A percentile compares a stretch with the other conserved stretches of the same genome.
These are phyloP conservation scores for Podospora pseudocomata DNA, from an alignment of 495 filamentous ascomycete species.

Conservation along the genomic window DNA sequence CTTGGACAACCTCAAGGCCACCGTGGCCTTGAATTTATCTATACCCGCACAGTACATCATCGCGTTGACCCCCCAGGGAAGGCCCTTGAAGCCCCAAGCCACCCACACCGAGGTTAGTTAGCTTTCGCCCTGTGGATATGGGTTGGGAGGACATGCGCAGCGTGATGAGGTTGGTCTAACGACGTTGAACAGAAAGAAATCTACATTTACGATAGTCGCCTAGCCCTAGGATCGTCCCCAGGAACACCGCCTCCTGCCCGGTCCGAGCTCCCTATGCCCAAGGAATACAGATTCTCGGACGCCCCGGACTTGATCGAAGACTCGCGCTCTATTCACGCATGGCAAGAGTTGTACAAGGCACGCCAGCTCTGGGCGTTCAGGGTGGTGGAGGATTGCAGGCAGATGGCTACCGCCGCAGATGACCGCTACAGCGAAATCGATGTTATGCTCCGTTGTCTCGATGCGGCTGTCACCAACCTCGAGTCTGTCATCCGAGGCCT, in stretches of 20 bases:
- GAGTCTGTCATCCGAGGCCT: slow-evolving; percentile 69
- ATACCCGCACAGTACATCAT: slow-evolving; percentile 72
- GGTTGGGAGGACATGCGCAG: not conserved
- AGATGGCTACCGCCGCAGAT: slow-evolving; percentile 50
- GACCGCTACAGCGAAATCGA: slow-evolving; percentile 60
- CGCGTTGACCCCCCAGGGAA: slow-evolving; percentile 76
- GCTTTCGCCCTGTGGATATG: not conserved
- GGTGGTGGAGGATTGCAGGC: slow-evolving; percentile 59
- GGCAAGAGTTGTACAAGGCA: slow-evolving; percentile 74
- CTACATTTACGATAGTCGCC: slow-evolving; percentile 77
- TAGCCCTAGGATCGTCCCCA: slow-evolving; percentile 49
- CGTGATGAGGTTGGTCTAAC: slow-evolving; percentile 12
- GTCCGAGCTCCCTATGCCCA: slow-evolving; percentile 54
- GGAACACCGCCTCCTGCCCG: slow-evolving; percentile 37
- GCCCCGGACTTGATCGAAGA: slow-evolving; percentile 72
- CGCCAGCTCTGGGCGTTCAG: slow-evolving; percentile 70
- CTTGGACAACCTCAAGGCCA: slow-evolving; percentile 63
- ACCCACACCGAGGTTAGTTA: slow-evolving; percentile 67
- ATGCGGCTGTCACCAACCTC: slow-evolving; percentile 77
- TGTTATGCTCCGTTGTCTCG: slow-evolving; percentile 66
- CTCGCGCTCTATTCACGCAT: slow-evolving; percentile 70
- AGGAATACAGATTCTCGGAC: slow-evolving; percentile 52
- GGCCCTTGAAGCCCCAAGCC: slow-evolving; percentile 70
- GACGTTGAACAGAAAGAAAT: slow-evolving; percentile 64
- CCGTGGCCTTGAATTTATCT: slow-evolving; percentile 61